These are phyloP conservation scores for Furculomyces boomerangus DNA, from an alignment of 371 early-diverging fungal species.

Conservation along the genomic window DNA sequence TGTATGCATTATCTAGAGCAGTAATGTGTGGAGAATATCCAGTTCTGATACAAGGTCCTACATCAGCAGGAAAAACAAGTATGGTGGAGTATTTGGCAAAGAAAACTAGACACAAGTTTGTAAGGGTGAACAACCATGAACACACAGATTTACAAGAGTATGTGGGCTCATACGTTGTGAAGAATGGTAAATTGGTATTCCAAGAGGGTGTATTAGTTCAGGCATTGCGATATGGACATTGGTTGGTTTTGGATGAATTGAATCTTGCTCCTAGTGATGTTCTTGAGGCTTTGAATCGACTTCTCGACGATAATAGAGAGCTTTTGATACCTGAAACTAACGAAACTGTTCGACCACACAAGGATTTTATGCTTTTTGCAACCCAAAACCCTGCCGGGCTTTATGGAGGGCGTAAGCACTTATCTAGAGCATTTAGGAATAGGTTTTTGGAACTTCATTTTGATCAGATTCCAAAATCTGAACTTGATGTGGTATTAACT, in stretches of 20 bases:
- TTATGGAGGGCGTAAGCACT: conserved; percentile 96
- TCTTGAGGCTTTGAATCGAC: conserved; percentile 96
- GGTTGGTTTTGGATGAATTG: conserved; percentile 99
- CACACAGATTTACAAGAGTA: conserved; percentile 99
- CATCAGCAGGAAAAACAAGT: conserved; percentile 98
- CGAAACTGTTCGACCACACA: conserved; percentile 88
- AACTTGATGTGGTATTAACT: conserved; percentile 74
- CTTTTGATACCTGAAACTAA: conserved; percentile 94
- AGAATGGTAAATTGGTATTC: conserved; percentile 75
- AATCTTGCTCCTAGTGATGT: conserved; percentile 99
- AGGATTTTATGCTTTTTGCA: conserved; percentile 98
- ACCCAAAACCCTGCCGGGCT: conserved; percentile 98
- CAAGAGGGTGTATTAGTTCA: conserved; percentile 93
- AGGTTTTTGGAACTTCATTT: conserved; percentile 97
- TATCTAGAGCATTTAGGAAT: conserved; percentile 98
- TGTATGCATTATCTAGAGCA: conserved; percentile 79
- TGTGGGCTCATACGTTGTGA: conserved; percentile 79
- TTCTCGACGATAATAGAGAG: conserved; percentile 99
- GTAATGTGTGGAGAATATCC: conserved; percentile 84
- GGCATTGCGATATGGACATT: conserved; percentile 93
- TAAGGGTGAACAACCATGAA: conserved; percentile 99
- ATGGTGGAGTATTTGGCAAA: conserved; percentile 97
- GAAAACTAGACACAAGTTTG: conserved; percentile 78
- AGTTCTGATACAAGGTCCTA: conserved; percentile 99
- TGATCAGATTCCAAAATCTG: conserved; percentile 80